Conservation (phyloP, 768 basidiomycete species). For the Lactifluus rugatus region DNA sequence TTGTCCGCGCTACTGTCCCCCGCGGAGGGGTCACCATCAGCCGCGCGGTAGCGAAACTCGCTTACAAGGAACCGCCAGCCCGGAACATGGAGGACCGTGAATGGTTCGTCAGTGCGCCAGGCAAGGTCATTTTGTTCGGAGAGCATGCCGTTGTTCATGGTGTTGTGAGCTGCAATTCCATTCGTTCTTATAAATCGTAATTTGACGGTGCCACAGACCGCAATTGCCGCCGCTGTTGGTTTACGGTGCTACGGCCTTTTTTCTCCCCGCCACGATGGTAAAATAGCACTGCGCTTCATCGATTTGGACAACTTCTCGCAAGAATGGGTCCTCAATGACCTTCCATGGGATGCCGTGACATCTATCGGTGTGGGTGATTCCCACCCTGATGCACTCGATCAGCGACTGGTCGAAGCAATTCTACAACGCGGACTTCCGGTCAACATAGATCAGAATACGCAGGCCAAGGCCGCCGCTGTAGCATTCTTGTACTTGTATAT, state of each 20-base stretch:
- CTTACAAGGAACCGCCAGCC: slow-evolving; percentile 29
- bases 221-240: slow-evolving; percentile 90
- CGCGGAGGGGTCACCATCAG: slow-evolving; percentile 32
- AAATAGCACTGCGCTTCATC: slow-evolving; percentile 63
- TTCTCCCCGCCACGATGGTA: slow-evolving; percentile 63
- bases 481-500: slow-evolving; percentile 95
- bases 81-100: slow-evolving; percentile 35
- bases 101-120: slow-evolving; percentile 91
- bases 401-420: slow-evolving; percentile 63
- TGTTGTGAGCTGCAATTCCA: slow-evolving; percentile 50
- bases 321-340: slow-evolving; percentile 68
- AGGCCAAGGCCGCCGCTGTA: slow-evolving; percentile 41
- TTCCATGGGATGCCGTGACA: slow-evolving; percentile 74
- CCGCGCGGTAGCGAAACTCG: slow-evolving; percentile 62
- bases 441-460: slow-evolving; percentile 24
- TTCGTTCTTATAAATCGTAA: neutral
- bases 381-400: slow-evolving; percentile 62
- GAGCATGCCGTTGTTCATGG: slow-evolving; percentile 99
- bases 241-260: slow-evolving; percentile 88
- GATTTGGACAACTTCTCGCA: slow-evolving; percentile 70
- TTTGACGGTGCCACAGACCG: slow-evolving; percentile 46
- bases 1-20: slow-evolving; percentile 33
- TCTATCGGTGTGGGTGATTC: slow-evolving; percentile 40
- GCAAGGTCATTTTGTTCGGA: slow-evolving; percentile 96
- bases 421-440: slow-evolving; percentile 34